A percentile compares a stretch with the other conserved stretches of the same genome.
Evolutionary conservation across 2,329 filamentous ascomycete species (phyloP).

Genomic region (Fusarium scirpi): DNA sequence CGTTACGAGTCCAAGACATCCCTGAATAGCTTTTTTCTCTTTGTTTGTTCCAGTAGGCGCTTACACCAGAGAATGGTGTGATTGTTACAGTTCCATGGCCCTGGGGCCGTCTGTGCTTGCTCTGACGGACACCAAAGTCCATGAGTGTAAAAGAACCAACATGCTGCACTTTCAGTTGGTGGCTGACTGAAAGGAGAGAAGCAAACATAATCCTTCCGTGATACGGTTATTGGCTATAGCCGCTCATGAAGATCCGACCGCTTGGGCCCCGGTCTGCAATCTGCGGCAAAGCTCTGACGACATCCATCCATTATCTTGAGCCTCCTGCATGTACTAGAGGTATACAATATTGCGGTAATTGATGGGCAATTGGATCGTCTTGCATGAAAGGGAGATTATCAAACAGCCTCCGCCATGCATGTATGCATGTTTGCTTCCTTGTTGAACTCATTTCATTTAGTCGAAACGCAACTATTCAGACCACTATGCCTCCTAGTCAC

Average conservation of each 20-base stretch:
- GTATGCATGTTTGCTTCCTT: constrained; percentile 4
- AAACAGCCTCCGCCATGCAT: constrained; percentile 20
- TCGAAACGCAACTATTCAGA: constrained; percentile 26
- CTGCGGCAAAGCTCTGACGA: constrained; percentile 28
- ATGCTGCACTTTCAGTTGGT: neutral
- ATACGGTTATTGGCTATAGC: constrained; percentile 9
- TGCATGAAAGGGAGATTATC: constrained; percentile 24
- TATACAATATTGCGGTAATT: neutral
- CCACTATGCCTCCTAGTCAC: neutral
- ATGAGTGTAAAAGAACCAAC: constrained; percentile 1
- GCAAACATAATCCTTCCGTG: constrained; percentile 16
- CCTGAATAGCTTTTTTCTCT: neutral
- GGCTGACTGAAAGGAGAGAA: constrained; percentile 14
- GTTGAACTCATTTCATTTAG: constrained; percentile 20
- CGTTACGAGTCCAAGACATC: neutral
- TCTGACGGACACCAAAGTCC: neutral
- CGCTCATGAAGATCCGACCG: constrained; percentile 26
- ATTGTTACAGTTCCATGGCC: constrained; percentile 26
- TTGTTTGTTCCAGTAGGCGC: constrained; percentile 13
- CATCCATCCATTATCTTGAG: constrained; percentile 17
- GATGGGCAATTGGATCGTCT: constrained; percentile 7
- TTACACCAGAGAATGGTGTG: constrained; percentile 10
- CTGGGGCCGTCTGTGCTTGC: constrained; percentile 22
- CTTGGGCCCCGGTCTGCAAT: constrained; percentile 17
- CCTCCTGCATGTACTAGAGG: constrained; percentile 4